phyloP scores from a whole-genome alignment of 2,329 filamentous ascomycete genomes.

The Dothideomycetidae sp. region DNA sequence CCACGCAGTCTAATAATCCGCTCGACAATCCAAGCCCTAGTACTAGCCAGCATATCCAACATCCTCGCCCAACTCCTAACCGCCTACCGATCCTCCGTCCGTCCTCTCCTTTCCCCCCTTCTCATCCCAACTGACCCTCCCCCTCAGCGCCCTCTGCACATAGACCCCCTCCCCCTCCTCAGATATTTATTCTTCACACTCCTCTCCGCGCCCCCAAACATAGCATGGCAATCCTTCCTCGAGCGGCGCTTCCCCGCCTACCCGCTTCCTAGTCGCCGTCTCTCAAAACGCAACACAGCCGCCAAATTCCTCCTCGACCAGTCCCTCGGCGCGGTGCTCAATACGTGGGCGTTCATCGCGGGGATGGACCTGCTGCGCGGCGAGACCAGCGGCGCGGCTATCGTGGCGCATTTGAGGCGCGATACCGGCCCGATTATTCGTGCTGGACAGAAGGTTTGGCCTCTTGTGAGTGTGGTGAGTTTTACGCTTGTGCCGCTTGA shows the following conservation, averaged over 20 bases:
- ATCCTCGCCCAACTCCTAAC: constrained; percentile 57
- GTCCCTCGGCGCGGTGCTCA: constrained; percentile 48
- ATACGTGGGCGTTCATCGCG: constrained; percentile 49
- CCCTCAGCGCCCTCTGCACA: constrained; percentile 36
- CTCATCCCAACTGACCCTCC: constrained; percentile 7
- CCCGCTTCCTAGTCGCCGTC: constrained; percentile 21
- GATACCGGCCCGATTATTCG: constrained; percentile 37
- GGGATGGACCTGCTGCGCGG: constrained; percentile 44
- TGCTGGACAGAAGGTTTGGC: constrained; percentile 63
- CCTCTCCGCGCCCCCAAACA: constrained; percentile 67
- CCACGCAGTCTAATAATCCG: constrained; percentile 30
- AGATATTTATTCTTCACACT: constrained; percentile 65
- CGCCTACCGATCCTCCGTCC: constrained; percentile 46
- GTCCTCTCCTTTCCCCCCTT: constrained; percentile 4
- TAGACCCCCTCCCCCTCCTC: constrained; percentile 55
- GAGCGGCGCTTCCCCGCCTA: constrained; percentile 61
- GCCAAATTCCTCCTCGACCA: constrained; percentile 58
- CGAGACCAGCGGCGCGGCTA: constrained; percentile 7
- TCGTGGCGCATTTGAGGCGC: not conserved
- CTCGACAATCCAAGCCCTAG: constrained; percentile 50
- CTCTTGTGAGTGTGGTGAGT: constrained; percentile 53
- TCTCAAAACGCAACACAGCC: constrained; percentile 48
- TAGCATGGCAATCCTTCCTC: constrained; percentile 69
- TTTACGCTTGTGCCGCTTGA: constrained; percentile 60
- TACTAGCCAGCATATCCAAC: constrained; percentile 54